Evolutionary conservation across 371 early-diverging fungal genomes (phyloP).

Genomic region (Mucor irregularis): DNA sequence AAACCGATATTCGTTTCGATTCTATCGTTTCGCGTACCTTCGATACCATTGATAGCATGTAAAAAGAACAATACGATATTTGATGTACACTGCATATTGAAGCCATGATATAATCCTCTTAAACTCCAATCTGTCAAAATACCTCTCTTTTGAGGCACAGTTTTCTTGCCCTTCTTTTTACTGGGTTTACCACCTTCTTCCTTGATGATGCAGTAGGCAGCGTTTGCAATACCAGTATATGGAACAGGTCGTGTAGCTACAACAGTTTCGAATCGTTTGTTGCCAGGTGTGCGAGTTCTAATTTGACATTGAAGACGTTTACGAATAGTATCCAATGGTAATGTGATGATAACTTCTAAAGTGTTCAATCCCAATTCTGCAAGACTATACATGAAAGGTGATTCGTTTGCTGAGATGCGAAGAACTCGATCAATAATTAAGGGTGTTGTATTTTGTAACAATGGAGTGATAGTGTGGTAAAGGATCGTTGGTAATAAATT

Average conservation of each 20-base stretch:
- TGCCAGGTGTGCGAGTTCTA: conserved; percentile 48
- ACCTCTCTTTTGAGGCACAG: conserved; percentile 15
- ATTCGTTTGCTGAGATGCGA: conserved; percentile 60
- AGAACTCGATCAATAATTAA: conserved; percentile 75
- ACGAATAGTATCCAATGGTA: conserved; percentile 91
- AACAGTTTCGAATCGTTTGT: conserved; percentile 69
- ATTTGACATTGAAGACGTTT: conserved; percentile 85
- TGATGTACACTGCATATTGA: conserved; percentile 67
- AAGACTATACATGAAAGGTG: conserved; percentile 67
- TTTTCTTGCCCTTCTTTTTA: conserved; percentile 22
- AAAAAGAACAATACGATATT: conserved; percentile 66
- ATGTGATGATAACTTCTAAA: conserved; percentile 70
- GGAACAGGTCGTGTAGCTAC: conserved; percentile 80
- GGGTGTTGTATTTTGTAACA: conserved; percentile 70
- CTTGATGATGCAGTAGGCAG: conserved; percentile 71
- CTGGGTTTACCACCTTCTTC: conserved; percentile 76
- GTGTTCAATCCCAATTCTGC: conserved; percentile 71
- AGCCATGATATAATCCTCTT: conserved; percentile 78
- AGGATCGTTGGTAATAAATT: conserved; percentile 77
- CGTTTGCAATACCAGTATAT: conserved; percentile 85
- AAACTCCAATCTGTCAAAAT: conserved; percentile 57
- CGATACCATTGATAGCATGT: conserved; percentile 55
- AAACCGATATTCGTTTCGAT: background rate
- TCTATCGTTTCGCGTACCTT: conserved; percentile 33
- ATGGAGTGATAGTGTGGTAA: conserved; percentile 72